Evolutionary conservation across 331 rosid species (phyloP).

Genomic region (Quercus tomentella): DNA sequence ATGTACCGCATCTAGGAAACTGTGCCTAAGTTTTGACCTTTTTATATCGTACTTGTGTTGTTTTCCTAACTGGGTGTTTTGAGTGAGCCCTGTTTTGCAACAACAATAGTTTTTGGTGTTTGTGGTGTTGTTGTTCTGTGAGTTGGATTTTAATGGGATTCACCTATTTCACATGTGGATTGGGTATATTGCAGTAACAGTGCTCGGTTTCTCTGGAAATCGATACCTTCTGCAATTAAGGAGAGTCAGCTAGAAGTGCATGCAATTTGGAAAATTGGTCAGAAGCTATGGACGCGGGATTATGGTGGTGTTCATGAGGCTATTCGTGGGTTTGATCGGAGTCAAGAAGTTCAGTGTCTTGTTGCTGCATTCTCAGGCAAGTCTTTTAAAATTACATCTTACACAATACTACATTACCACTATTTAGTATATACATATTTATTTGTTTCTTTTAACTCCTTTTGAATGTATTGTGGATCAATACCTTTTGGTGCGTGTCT

Average conservation of each 20-base stretch:
- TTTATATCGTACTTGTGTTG: background rate
- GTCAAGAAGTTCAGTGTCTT: slow-evolving; percentile 57
- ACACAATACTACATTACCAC: background rate
- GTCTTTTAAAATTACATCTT: slow-evolving; percentile 6
- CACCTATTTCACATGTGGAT: background rate
- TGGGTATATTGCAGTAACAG: slow-evolving; percentile 66
- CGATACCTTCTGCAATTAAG: slow-evolving; percentile 60
- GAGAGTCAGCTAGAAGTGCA: slow-evolving; percentile 60
- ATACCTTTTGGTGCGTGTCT: no score
- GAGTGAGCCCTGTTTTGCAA: background rate
- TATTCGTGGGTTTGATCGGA: slow-evolving; percentile 71
- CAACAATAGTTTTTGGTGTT: background rate
- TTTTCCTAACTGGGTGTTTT: background rate
- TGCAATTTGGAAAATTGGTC: slow-evolving; percentile 82
- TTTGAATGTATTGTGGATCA: background rate
- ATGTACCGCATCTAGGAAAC: no score
- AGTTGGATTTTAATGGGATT: background rate
- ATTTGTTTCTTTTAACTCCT: background rate
- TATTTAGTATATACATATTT: background rate
- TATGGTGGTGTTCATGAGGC: slow-evolving; percentile 67
- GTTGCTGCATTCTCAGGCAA: slow-evolving; percentile 85
- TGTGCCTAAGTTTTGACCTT: no score
- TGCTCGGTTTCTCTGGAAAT: slow-evolving; percentile 90
- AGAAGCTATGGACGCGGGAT: slow-evolving; percentile 73
- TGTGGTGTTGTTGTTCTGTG: background rate